Conservation (phyloP, 441 rosid species). For the Heliophila coronopifolia region DNA sequence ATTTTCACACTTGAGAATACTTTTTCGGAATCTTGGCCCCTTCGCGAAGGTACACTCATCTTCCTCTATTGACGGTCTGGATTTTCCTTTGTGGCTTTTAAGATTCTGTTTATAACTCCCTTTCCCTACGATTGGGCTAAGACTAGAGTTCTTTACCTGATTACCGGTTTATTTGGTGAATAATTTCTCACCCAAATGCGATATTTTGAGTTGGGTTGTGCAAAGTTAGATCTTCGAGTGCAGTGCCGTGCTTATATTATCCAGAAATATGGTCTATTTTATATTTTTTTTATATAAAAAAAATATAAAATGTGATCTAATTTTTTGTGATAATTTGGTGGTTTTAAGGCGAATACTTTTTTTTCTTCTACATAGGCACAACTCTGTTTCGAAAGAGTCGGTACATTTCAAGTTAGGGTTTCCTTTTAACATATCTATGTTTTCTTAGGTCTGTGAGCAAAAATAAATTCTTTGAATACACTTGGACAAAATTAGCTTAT, state of each 20-base stretch:
- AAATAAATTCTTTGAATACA: no score
- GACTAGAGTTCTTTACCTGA: constrained; percentile 13
- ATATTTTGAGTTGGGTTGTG: constrained; percentile 16
- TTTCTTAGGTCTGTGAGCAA: constrained; percentile 22
- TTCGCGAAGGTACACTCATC: constrained; percentile 28
- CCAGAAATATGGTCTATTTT: no score
- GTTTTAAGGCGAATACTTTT: no score
- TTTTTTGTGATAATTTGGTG: constrained; percentile 7
- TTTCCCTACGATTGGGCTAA: not conserved
- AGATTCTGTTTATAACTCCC: not conserved
- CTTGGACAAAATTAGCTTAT: no score
- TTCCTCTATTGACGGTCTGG: constrained; percentile 3
- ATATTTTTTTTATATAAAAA: no score
- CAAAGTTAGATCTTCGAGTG: constrained; percentile 17
- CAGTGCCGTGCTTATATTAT: no score
- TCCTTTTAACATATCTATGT: constrained; percentile 10
- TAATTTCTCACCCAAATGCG: constrained; percentile 1
- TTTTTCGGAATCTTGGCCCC: constrained; percentile 27
- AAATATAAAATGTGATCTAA: no score
- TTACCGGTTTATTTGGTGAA: not conserved
- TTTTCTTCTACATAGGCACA: no score
- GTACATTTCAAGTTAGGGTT: constrained; percentile 7
- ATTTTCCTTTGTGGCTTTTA: not conserved
- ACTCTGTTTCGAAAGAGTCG: constrained; percentile 20
- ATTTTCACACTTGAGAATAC: not conserved